A percentile compares a stretch with the other conserved stretches of the same genome.
These are phyloP conservation scores for Trametes cubensis DNA, from an alignment of 768 basidiomycete genomes.

Conservation along the genomic window DNA sequence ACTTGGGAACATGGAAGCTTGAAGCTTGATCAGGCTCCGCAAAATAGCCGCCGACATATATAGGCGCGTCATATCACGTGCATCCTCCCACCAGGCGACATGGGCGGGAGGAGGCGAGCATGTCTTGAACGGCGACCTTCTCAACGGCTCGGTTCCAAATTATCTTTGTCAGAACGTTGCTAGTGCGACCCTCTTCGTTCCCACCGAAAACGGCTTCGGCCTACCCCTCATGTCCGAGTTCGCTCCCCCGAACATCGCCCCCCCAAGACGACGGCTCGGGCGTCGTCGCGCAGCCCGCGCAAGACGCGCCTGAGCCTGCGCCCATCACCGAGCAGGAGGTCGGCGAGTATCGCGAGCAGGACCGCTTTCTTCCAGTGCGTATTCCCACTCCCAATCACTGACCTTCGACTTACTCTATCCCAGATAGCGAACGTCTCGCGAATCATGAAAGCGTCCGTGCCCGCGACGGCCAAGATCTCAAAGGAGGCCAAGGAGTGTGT, in stretches of 20 bases:
- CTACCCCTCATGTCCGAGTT: conserved; percentile 33
- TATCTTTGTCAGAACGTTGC: not conserved
- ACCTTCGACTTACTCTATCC: not conserved
- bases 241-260: conserved; percentile 35
- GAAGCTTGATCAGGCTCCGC: no score
- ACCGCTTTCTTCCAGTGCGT: conserved; percentile 89
- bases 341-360: conserved; percentile 93
- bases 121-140: not conserved
- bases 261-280: conserved; percentile 43
- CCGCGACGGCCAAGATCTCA: conserved; percentile 90
- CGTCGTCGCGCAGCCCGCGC: conserved; percentile 25
- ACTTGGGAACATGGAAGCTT: no score
- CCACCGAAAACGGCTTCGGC: conserved; percentile 1
- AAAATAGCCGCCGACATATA: no score
- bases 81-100: not conserved
- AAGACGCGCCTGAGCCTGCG: conserved; percentile 56
- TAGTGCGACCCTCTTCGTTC: not conserved
- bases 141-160: not conserved
- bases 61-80: conserved; percentile 9
- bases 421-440: conserved; percentile 98
- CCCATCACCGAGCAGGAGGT: conserved; percentile 92
- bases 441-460: conserved; percentile 94
- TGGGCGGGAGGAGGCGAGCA: not conserved
- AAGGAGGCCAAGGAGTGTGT: conserved; percentile 99
- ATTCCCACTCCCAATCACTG: not conserved